Conservation (phyloP, 192 early-diverging fungal genomes). For the Umbelopsis vinacea region DNA sequence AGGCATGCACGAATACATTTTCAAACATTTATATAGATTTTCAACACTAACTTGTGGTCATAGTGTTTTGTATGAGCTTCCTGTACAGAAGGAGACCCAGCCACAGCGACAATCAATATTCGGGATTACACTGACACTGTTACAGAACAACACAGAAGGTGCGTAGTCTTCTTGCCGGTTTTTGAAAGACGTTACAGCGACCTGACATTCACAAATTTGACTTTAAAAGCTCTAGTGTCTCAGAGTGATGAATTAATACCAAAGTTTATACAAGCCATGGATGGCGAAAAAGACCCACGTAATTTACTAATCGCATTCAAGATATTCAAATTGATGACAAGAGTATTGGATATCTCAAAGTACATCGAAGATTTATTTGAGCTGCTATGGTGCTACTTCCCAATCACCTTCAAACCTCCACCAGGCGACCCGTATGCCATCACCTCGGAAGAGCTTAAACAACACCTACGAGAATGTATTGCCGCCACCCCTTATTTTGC, state of each 20-base stretch:
- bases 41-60: not conserved
- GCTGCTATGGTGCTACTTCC: conserved; percentile 98
- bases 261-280: conserved; percentile 53
- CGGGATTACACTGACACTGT: not conserved
- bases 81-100: not conserved
- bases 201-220: no score
- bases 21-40: not conserved
- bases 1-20: not conserved
- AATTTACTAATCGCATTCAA: conserved; percentile 90
- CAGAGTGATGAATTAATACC: not conserved
- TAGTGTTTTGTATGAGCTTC: not conserved
- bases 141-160: conserved; percentile 4
- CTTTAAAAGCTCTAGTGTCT: not conserved
- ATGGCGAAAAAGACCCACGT: conserved; percentile 99
- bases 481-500: conserved; percentile 84
- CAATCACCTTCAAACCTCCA: conserved; percentile 96
- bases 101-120: not conserved
- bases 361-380: conserved; percentile 93
- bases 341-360: conserved; percentile 76
- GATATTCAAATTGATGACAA: conserved; percentile 71
- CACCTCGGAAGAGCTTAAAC: conserved; percentile 90
- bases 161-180: not conserved
- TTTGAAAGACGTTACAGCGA: no score
- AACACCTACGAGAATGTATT: conserved; percentile 76
- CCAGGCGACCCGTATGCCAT: conserved; percentile 93